These are phyloP conservation scores for Pseudogymnoascus sp. DNA, from an alignment of 2,329 filamentous ascomycete species.

Conservation along the genomic window DNA sequence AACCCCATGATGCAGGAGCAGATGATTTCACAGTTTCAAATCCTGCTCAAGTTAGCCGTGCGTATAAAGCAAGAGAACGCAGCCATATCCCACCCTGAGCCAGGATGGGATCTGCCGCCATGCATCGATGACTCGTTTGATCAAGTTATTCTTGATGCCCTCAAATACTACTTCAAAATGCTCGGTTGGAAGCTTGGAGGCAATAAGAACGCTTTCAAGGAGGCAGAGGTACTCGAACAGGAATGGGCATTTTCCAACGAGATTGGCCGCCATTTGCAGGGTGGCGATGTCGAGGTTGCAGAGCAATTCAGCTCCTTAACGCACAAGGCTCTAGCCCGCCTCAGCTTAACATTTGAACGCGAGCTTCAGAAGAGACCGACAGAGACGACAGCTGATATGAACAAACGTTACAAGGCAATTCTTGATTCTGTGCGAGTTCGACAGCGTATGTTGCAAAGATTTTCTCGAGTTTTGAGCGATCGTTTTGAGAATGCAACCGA, in stretches of 20 bases:
- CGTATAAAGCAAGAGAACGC: slow-evolving; percentile 87
- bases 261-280: slow-evolving; percentile 83
- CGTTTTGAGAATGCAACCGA: slow-evolving; percentile 96
- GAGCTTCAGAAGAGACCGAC: slow-evolving; percentile 80
- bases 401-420: slow-evolving; percentile 92
- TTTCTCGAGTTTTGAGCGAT: slow-evolving; percentile 82
- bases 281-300: slow-evolving; percentile 91
- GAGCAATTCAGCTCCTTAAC: slow-evolving; percentile 95
- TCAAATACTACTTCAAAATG: slow-evolving; percentile 98
- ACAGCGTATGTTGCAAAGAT: slow-evolving; percentile 93
- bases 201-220: slow-evolving; percentile 99
- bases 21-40: slow-evolving; percentile 95
- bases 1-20: slow-evolving; percentile 93
- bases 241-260: slow-evolving; percentile 98
- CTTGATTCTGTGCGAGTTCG: slow-evolving; percentile 93
- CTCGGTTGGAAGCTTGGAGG: slow-evolving; percentile 95
- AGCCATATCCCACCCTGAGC: slow-evolving; percentile 74
- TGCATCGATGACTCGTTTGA: slow-evolving; percentile 98
- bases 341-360: slow-evolving; percentile 85
- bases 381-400: slow-evolving; percentile 81
- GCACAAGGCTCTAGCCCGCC: slow-evolving; percentile 79
- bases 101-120: slow-evolving; percentile 89
- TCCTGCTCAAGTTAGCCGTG: slow-evolving; percentile 83
- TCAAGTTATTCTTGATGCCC: slow-evolving; percentile 77
- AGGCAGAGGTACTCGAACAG: slow-evolving; percentile 92